phyloP scores from a whole-genome alignment of 2,329 filamentous ascomycete genomes.

The Scorias spongiosa region DNA sequence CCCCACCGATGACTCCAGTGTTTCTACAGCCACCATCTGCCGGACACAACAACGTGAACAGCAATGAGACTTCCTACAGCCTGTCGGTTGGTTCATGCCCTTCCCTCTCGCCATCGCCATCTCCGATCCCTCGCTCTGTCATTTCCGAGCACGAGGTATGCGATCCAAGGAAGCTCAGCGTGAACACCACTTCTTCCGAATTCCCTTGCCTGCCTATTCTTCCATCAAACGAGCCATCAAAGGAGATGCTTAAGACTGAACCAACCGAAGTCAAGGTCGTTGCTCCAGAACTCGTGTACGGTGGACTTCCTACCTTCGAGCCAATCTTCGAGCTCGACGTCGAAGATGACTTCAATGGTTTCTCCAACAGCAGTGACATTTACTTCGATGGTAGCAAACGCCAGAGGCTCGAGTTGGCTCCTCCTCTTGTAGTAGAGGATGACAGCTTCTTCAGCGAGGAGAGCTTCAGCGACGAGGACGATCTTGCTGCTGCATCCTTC shows the following conservation, averaged over 20 bases:
- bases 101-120: constrained; percentile 75
- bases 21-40: constrained; percentile 54
- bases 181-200: constrained; percentile 43
- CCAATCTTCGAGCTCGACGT: constrained; percentile 81
- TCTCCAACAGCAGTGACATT: constrained; percentile 49
- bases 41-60: constrained; percentile 13
- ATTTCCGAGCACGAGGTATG: constrained; percentile 58
- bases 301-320: constrained; percentile 60
- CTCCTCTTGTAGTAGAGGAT: constrained; percentile 45
- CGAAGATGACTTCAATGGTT: constrained; percentile 70
- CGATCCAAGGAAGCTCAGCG: constrained; percentile 78
- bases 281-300: constrained; percentile 31
- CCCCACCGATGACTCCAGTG: constrained; percentile 77
- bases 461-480: constrained; percentile 62
- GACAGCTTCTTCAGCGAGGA: constrained; percentile 63
- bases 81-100: constrained; percentile 61
- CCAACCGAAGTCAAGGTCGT: constrained; percentile 23
- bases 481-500: constrained; percentile 46
- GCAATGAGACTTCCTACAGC: constrained; percentile 45
- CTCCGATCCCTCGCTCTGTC: constrained; percentile 57
- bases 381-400: constrained; percentile 52
- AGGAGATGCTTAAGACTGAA: constrained; percentile 27
- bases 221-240: constrained; percentile 40
- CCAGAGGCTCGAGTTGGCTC: constrained; percentile 53
- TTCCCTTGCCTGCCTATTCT: constrained; percentile 50